Evolutionary conservation across 2,329 filamentous ascomycete species (phyloP).

Genomic region (Cladobotryum protrusum): DNA sequence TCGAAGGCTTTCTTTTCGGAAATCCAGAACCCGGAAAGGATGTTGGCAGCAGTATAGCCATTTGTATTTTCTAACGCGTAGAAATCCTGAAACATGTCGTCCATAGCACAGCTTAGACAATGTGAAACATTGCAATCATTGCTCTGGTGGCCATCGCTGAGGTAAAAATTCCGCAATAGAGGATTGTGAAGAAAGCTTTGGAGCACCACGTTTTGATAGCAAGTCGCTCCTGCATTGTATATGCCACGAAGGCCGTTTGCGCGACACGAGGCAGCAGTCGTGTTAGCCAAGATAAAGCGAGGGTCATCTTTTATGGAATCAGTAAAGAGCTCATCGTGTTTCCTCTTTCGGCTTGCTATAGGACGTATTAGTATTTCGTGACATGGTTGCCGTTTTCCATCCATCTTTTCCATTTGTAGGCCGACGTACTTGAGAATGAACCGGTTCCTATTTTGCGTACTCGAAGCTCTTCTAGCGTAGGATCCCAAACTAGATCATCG

Average conservation of each 20-base stretch:
- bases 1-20: conserved; percentile 67
- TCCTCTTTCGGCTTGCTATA: conserved; percentile 60
- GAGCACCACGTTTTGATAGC: conserved; percentile 94
- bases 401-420: not conserved
- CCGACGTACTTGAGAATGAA: conserved; percentile 53
- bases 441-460: conserved; percentile 63
- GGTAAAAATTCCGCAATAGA: conserved; percentile 82
- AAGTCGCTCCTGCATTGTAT: conserved; percentile 97
- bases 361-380: not conserved
- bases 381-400: not conserved
- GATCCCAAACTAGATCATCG: conserved; percentile 77
- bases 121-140: conserved; percentile 61
- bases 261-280: conserved; percentile 71
- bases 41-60: conserved; percentile 83
- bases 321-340: conserved; percentile 63
- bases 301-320: conserved; percentile 65
- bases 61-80: conserved; percentile 72
- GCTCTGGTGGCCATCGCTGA: conserved; percentile 80
- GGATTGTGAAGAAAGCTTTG: conserved; percentile 94
- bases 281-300: conserved; percentile 70
- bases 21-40: conserved; percentile 86
- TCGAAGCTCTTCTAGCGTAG: conserved; percentile 69
- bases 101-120: conserved; percentile 65
- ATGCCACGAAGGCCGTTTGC: conserved; percentile 85
- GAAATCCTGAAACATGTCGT: conserved; percentile 68